Evolutionary conservation across 805 yeast genomes (phyloP).

Genomic region (Dipodascus geniculatus): DNA sequence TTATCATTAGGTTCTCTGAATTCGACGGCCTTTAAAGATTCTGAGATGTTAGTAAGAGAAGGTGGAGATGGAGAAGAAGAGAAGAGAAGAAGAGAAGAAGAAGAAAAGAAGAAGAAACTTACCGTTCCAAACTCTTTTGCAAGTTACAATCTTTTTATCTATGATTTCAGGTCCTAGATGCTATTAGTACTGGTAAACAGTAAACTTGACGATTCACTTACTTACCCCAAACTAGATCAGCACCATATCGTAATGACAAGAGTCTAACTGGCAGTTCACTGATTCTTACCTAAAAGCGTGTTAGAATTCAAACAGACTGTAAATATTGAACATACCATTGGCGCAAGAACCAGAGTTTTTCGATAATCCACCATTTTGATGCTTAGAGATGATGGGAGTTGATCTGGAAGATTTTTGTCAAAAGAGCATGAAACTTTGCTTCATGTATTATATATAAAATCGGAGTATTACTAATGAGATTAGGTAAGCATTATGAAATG

Average conservation of each 20-base stretch:
- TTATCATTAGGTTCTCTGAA: conserved; percentile 25
- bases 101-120: conserved; percentile 20
- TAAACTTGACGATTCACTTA: too few relatives aligned
- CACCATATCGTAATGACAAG: conserved; percentile 70
- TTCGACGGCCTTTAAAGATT: conserved; percentile 22
- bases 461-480: too few relatives aligned
- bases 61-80: neutral
- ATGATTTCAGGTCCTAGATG: conserved; percentile 67
- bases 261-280: conserved; percentile 90
- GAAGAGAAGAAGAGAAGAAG: conserved; percentile 14
- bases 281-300: conserved; percentile 47
- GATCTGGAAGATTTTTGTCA: too few relatives aligned
- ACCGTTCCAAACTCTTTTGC: conserved; percentile 51
- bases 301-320: neutral
- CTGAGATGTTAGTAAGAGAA: neutral
- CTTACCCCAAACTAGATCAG: conserved; percentile 83
- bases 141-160: conserved; percentile 68
- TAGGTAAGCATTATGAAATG: too few relatives aligned
- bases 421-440: too few relatives aligned
- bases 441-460: too few relatives aligned
- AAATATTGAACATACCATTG: conserved; percentile 44
- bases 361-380: conserved; percentile 47
- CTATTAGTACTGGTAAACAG: conserved; percentile 9
- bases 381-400: too few relatives aligned
- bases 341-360: conserved; percentile 80